These are phyloP conservation scores for Rubia balearica DNA, from an alignment of 305 asterid genomes.

Conservation along the genomic window DNA sequence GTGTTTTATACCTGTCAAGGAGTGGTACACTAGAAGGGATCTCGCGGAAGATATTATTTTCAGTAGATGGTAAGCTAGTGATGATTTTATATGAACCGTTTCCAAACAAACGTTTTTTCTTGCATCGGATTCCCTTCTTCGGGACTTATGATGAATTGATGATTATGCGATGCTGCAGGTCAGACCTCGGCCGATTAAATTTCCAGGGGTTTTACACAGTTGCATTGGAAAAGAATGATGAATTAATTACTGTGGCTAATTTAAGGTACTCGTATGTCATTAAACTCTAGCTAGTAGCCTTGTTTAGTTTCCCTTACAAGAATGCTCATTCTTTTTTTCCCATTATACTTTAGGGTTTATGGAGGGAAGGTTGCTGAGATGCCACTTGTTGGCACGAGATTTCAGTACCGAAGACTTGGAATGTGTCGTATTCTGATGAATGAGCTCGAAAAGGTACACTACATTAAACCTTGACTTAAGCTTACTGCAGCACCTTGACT, in stretches of 20 bases:
- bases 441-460: slow-evolving; percentile 78
- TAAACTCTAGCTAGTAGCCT: slow-evolving; percentile 11
- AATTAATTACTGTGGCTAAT: slow-evolving; percentile 67
- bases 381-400: slow-evolving; percentile 85
- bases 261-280: slow-evolving; percentile 65
- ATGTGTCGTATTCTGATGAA: slow-evolving; percentile 89
- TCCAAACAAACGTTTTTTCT: neutral
- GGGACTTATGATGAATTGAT: no score
- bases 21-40: slow-evolving; percentile 53
- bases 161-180: slow-evolving; percentile 38
- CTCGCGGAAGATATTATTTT: slow-evolving; percentile 72
- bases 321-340: slow-evolving; percentile 16
- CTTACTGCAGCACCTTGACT: neutral
- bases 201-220: slow-evolving; percentile 81
- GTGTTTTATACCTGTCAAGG: slow-evolving; percentile 73
- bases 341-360: slow-evolving; percentile 45
- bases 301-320: slow-evolving; percentile 10
- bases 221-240: slow-evolving; percentile 62
- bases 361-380: slow-evolving; percentile 86
- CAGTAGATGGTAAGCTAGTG: slow-evolving; percentile 53
- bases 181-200: slow-evolving; percentile 69
- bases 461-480: neutral
- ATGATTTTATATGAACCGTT: neutral
- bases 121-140: neutral
- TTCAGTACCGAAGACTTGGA: slow-evolving; percentile 80